phyloP scores from a whole-genome alignment of 345 rosid species.

The Brassica incana region DNA sequence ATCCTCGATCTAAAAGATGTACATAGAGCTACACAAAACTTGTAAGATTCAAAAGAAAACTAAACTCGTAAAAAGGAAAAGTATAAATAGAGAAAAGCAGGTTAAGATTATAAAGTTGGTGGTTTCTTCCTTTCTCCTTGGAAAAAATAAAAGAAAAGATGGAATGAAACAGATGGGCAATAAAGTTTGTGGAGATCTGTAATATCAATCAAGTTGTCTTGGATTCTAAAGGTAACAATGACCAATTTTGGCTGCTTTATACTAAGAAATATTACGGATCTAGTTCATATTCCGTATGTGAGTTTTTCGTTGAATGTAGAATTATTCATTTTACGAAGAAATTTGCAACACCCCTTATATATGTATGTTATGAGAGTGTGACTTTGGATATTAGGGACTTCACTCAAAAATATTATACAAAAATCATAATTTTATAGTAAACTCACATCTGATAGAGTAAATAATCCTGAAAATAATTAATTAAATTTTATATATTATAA shows the following conservation, averaged over 20 bases:
- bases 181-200: constrained; percentile 26
- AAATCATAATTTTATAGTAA: too few relatives aligned
- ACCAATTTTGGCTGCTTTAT: constrained; percentile 22
- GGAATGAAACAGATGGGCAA: constrained; percentile 31
- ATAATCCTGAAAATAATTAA: too few relatives aligned
- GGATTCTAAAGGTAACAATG: constrained; percentile 32
- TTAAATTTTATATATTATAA: too few relatives aligned
- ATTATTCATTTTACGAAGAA: too few relatives aligned
- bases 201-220: constrained; percentile 37
- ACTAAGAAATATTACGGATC: too few relatives aligned
- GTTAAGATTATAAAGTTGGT: constrained; percentile 28
- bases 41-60: constrained; percentile 8
- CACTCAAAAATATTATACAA: too few relatives aligned
- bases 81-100: constrained; percentile 17
- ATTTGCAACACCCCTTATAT: too few relatives aligned
- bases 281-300: background rate
- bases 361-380: too few relatives aligned
- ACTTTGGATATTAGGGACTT: too few relatives aligned
- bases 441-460: too few relatives aligned
- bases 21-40: background rate
- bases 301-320: background rate
- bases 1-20: constrained; percentile 12
- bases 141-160: constrained; percentile 18
- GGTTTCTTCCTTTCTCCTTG: constrained; percentile 35
- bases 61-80: constrained; percentile 23